These are phyloP conservation scores for Meyerozyma guilliermondii DNA, from an alignment of 1,139 yeast species.

Conservation along the genomic window DNA sequence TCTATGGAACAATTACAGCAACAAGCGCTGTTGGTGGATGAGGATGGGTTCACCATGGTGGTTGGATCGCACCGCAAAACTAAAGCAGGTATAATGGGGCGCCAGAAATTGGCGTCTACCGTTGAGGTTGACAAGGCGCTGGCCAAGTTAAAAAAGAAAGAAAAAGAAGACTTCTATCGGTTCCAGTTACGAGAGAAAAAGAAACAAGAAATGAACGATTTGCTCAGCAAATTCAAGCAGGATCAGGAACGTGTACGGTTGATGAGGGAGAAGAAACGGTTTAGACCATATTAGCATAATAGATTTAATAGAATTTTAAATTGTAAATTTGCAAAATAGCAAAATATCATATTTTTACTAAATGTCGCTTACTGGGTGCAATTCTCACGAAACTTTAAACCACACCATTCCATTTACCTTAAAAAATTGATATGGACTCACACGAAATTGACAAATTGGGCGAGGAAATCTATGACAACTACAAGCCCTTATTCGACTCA, in stretches of 20 bases:
- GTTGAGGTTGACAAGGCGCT: conserved; percentile 40
- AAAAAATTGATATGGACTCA: neutral
- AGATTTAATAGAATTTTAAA: neutral
- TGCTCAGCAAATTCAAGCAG: conserved; percentile 75
- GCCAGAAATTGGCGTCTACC: conserved; percentile 42
- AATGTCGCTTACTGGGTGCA: neutral
- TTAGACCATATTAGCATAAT: conserved; percentile 63
- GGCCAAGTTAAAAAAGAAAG: conserved; percentile 64
- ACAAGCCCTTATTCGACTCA: conserved; percentile 7
- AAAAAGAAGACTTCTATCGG: conserved; percentile 88
- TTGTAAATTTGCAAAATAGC: neutral
- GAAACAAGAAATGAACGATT: conserved; percentile 86
- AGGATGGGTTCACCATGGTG: conserved; percentile 89
- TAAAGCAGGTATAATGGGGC: conserved; percentile 60
- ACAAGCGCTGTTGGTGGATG: conserved; percentile 67
- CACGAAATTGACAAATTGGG: neutral
- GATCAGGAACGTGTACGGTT: conserved; percentile 82
- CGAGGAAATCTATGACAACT: neutral
- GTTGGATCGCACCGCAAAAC: conserved; percentile 84
- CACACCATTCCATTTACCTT: neutral
- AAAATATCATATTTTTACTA: neutral
- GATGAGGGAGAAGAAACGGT: conserved; percentile 76
- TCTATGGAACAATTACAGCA: conserved; percentile 54
- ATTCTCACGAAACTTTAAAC: no score
- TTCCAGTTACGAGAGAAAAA: conserved; percentile 93